phyloP scores from a whole-genome alignment of 495 filamentous ascomycete species.

The Jackrogersella minutella region DNA sequence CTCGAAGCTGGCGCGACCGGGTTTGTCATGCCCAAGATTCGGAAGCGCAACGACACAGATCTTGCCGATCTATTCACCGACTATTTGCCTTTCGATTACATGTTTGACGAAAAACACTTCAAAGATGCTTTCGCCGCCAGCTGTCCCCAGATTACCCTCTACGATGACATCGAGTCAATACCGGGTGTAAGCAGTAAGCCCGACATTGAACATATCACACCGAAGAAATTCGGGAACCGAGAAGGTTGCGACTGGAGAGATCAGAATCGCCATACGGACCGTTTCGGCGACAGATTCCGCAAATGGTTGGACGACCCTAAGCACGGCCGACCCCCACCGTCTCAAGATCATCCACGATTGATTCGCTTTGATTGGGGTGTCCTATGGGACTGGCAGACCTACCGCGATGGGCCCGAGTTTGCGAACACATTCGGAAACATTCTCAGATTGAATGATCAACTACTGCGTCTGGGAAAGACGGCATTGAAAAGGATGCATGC shows the following conservation, averaged over 20 bases:
- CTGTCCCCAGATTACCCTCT: constrained; percentile 58
- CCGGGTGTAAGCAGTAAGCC: constrained; percentile 40
- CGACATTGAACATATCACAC: constrained; percentile 53
- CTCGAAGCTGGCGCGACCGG: constrained; percentile 60
- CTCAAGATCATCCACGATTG: constrained; percentile 45
- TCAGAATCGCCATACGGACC: constrained; percentile 56
- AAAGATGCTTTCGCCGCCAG: constrained; percentile 44
- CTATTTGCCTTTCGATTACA: constrained; percentile 52
- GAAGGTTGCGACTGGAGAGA: constrained; percentile 57
- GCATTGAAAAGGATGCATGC: constrained; percentile 46
- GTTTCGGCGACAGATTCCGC: constrained; percentile 51
- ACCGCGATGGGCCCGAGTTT: constrained; percentile 56
- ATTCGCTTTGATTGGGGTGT: constrained; percentile 58
- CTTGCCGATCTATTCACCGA: constrained; percentile 49
- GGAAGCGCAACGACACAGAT: constrained; percentile 48
- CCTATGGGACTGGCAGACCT: constrained; percentile 56
- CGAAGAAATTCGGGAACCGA: constrained; percentile 52
- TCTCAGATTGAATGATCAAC: constrained; percentile 49
- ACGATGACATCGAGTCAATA: constrained; percentile 47
- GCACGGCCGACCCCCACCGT: constrained; percentile 39
- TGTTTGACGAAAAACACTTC: constrained; percentile 60
- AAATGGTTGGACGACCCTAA: constrained; percentile 44
- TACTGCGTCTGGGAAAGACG: constrained; percentile 46
- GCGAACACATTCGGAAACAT: constrained; percentile 52
- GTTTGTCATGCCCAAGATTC: constrained; percentile 54